These are phyloP conservation scores for Buxus sempervirens DNA, from an alignment of 164 flowering plant species.

Conservation along the genomic window DNA sequence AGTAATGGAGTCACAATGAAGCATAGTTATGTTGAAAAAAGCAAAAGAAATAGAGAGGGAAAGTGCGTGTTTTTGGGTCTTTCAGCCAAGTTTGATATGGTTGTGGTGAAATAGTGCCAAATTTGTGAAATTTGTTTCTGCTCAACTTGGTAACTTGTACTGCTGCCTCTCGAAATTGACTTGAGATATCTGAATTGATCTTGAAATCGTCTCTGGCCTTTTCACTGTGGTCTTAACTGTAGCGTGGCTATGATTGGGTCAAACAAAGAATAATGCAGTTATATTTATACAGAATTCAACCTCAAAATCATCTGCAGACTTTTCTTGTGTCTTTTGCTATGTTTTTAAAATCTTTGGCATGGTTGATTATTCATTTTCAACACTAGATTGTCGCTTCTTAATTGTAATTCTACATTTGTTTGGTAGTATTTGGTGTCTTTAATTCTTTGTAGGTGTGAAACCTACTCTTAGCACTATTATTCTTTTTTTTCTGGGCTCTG, in stretches of 20 bases:
- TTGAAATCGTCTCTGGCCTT: too few relatives aligned
- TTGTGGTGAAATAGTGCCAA: not conserved
- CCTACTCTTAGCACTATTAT: not conserved
- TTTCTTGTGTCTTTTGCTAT: too few relatives aligned
- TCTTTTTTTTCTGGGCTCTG: not conserved
- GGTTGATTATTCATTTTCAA: not conserved
- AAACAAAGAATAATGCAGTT: too few relatives aligned
- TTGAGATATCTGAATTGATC: not conserved
- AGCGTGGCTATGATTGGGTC: too few relatives aligned
- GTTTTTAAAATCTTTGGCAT: not conserved
- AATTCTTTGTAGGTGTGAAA: not conserved
- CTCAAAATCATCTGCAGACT: too few relatives aligned
- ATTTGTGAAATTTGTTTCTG: not conserved
- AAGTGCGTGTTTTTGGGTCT: too few relatives aligned
- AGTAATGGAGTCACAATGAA: too few relatives aligned
- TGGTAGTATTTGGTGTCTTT: not conserved
- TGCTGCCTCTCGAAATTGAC: not conserved
- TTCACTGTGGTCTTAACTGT: too few relatives aligned
- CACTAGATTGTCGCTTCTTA: not conserved
- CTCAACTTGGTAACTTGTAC: not conserved
- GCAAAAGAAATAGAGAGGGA: too few relatives aligned
- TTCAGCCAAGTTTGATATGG: not conserved
- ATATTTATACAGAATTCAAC: too few relatives aligned
- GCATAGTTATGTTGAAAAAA: too few relatives aligned
- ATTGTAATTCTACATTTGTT: not conserved